Evolutionary conservation across 345 rosid species (phyloP).

Genomic region (Populus alba): DNA sequence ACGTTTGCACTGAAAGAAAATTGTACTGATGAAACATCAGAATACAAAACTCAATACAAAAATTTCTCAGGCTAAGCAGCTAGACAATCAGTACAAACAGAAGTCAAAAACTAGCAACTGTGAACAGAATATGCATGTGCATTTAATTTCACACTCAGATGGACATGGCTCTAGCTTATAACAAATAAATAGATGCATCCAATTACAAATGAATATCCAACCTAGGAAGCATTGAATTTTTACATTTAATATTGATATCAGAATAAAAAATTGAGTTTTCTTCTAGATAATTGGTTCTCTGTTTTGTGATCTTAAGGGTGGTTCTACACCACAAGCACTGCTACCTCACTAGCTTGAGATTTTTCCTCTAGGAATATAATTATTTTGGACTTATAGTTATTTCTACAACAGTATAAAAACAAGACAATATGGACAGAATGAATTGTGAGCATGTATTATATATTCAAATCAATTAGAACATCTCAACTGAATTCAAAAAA

Average conservation of each 20-base stretch:
- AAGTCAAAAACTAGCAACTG: background rate
- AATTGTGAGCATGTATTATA: too few species aligned
- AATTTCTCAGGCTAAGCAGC: background rate
- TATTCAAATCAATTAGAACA: too few species aligned
- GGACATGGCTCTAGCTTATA: background rate
- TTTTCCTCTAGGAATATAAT: background rate
- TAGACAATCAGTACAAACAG: background rate
- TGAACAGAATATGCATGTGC: background rate
- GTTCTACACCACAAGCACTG: background rate
- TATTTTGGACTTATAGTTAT: too few species aligned
- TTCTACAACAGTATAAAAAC: background rate
- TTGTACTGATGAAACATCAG: background rate
- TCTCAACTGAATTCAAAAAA: too few species aligned
- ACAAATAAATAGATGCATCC: background rate
- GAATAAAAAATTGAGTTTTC: background rate
- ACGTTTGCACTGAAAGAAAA: constrained; percentile 74
- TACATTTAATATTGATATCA: background rate
- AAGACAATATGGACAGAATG: too few species aligned
- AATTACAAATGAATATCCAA: background rate
- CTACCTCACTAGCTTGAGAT: background rate
- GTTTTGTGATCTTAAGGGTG: background rate
- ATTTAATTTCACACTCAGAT: background rate
- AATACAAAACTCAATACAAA: background rate
- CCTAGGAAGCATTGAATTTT: background rate
- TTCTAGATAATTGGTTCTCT: background rate